Conservation (phyloP, 495 filamentous ascomycete genomes). For the Podospora anserina region DNA sequence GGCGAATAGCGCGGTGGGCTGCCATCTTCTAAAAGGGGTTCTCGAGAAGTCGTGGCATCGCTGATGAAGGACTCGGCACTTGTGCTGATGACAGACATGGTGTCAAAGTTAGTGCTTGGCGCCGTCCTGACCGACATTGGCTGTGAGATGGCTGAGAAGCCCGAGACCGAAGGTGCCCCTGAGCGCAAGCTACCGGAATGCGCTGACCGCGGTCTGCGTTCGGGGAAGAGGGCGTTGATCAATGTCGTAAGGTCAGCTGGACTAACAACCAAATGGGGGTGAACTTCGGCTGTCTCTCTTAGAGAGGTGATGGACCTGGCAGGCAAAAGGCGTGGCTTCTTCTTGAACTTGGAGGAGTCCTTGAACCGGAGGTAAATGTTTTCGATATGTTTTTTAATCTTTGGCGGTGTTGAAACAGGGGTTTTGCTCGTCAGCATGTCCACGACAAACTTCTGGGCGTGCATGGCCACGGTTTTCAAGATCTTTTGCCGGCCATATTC, state of each 20-base stretch:
- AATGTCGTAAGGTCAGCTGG: conserved; percentile 70
- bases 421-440: conserved; percentile 60
- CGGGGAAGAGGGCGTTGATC: conserved; percentile 68
- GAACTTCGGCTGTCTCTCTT: conserved; percentile 65
- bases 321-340: conserved; percentile 59
- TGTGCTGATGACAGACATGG: conserved; percentile 61
- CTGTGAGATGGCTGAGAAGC: conserved; percentile 53
- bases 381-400: conserved; percentile 70
- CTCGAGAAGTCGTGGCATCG: conserved; percentile 62
- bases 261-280: conserved; percentile 68
- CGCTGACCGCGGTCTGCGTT: conserved; percentile 54
- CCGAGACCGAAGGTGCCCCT: conserved; percentile 64
- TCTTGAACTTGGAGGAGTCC: conserved; percentile 44
- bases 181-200: conserved; percentile 56
- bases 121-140: conserved; percentile 44
- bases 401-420: conserved; percentile 58
- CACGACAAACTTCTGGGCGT: conserved; percentile 69
- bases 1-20: conserved; percentile 46
- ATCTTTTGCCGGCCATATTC: conserved; percentile 87
- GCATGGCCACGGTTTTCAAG: conserved; percentile 74
- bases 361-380: conserved; percentile 69
- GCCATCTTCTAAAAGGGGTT: conserved; percentile 57
- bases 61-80: conserved; percentile 67
- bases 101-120: conserved; percentile 47
- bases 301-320: conserved; percentile 67